A percentile compares a stretch with the other conserved stretches of the same genome.
phyloP scores from a whole-genome alignment of 306 rosid species.

The Lablab purpureus region DNA sequence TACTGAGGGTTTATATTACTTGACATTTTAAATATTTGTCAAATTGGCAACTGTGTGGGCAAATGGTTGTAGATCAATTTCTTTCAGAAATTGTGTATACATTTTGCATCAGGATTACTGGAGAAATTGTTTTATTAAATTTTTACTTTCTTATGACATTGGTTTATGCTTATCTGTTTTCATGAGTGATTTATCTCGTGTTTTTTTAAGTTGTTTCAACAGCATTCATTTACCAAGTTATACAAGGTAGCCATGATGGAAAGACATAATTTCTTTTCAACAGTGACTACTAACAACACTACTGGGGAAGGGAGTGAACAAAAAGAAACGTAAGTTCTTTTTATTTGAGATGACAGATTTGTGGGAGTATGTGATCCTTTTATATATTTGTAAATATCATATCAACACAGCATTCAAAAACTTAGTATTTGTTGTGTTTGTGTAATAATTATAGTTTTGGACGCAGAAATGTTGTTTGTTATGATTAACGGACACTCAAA shows the following conservation, averaged over 20 bases:
- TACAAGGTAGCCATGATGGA: conserved; percentile 44
- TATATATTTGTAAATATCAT: not conserved
- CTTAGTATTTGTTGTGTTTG: conserved; percentile 16
- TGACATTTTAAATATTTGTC: conserved; percentile 21
- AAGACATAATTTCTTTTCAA: conserved; percentile 47
- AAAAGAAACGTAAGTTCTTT: conserved; percentile 52
- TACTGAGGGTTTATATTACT: conserved; percentile 7
- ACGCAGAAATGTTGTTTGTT: conserved; percentile 17
- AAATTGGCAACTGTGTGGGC: not conserved
- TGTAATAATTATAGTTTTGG: conserved; percentile 11
- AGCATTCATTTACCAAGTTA: conserved; percentile 30
- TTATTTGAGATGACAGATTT: conserved; percentile 36
- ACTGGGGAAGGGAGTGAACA: conserved; percentile 44
- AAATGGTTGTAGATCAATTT: conserved; percentile 5
- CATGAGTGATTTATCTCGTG: not conserved
- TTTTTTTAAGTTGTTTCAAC: conserved; percentile 36
- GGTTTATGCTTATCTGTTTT: conserved; percentile 15
- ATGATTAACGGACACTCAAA: not conserved
- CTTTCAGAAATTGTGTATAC: not conserved
- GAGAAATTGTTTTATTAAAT: conserved; percentile 2
- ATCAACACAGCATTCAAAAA: conserved; percentile 1
- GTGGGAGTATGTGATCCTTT: not conserved
- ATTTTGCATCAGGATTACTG: conserved; percentile 10
- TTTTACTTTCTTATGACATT: conserved; percentile 16
- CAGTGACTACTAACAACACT: conserved; percentile 44